These are phyloP conservation scores for Solanum pimpinellifolium DNA, from an alignment of 257 asterid genomes.

Conservation along the genomic window DNA sequence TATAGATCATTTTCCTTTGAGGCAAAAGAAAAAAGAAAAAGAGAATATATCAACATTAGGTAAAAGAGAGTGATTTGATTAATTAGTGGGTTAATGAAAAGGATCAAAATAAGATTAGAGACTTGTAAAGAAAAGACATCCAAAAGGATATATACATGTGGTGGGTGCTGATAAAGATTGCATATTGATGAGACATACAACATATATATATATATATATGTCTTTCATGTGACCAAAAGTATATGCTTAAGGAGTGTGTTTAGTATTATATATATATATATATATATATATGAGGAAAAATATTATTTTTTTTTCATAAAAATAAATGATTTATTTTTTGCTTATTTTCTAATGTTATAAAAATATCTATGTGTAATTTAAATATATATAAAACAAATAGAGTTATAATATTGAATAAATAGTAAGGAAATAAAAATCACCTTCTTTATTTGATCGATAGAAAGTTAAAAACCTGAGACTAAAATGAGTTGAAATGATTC, in stretches of 20 bases:
- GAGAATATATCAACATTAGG: background rate
- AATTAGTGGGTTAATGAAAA: background rate
- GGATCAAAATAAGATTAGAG: background rate
- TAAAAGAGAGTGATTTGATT: background rate
- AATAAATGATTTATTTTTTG: background rate
- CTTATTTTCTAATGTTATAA: too few relatives aligned
- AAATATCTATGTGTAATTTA: too few relatives aligned
- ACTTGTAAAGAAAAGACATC: background rate
- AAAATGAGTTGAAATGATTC: background rate
- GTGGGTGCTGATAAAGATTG: background rate
- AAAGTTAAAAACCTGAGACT: background rate
- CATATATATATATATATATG: too few relatives aligned
- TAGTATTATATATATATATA: background rate
- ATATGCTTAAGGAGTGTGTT: background rate
- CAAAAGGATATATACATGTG: background rate
- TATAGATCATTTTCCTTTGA: background rate
- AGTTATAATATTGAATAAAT: background rate
- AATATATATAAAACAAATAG: too few relatives aligned
- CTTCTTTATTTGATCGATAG: background rate
- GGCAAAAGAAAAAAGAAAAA: background rate
- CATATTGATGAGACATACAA: background rate
- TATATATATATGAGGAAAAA: background rate
- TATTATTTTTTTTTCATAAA: background rate
- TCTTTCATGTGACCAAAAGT: background rate
- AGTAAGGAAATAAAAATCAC: background rate